phyloP scores from a whole-genome alignment of 371 early-diverging fungal genomes.

The Rhizopus stolonifer region DNA sequence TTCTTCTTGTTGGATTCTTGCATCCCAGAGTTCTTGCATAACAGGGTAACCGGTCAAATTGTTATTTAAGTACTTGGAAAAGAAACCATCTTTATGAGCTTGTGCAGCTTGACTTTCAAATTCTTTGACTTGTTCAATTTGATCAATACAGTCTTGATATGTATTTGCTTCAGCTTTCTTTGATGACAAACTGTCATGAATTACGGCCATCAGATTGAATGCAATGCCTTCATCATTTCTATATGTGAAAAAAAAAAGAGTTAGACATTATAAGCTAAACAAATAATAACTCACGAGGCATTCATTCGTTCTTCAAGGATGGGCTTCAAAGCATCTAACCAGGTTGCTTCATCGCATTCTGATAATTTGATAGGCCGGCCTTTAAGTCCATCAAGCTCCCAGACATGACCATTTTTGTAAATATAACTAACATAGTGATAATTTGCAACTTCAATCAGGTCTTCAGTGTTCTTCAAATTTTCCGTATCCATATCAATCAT shows the following conservation, averaged over 20 bases:
- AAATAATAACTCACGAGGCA: conserved; percentile 3
- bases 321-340: conserved; percentile 11
- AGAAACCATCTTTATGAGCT: not conserved
- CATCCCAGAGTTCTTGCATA: not conserved
- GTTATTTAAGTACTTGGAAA: not conserved
- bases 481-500: not conserved
- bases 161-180: not conserved
- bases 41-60: not conserved
- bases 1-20: not conserved
- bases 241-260: not conserved
- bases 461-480: not conserved
- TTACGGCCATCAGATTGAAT: conserved; percentile 14
- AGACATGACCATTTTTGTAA: conserved; percentile 16
- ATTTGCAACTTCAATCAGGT: not conserved
- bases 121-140: not conserved
- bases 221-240: conserved; percentile 1
- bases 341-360: not conserved
- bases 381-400: conserved; percentile 24
- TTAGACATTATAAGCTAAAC: not conserved
- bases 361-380: conserved; percentile 1
- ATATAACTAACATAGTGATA: conserved; percentile 23
- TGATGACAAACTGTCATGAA: not conserved
- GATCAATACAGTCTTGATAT: not conserved
- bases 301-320: conserved; percentile 8
- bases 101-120: not conserved